Evolutionary conservation across 1,284 basidiomycete genomes (phyloP), one percentile per base, ranked within the genome.

Genomic region (Agaricales sp.): DNA sequence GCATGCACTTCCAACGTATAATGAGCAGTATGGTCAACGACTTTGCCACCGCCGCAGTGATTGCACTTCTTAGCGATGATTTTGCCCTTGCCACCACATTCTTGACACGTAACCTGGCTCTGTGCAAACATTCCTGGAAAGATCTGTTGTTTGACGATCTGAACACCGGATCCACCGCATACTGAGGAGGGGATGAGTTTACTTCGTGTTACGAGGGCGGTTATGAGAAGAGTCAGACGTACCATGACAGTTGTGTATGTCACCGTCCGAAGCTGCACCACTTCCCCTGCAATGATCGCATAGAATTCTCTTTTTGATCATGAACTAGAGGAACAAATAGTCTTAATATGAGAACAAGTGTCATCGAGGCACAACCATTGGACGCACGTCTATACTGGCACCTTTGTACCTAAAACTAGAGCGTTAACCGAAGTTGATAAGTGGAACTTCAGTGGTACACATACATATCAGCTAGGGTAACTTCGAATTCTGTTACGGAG

Each of bases 111-210:
- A 51, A 76, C 66, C 68, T 92, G 85, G 52, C 83, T 78, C 67
- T 93, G 83, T 0, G 85, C 87, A 59, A 86, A 88, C 92, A 95
- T 94, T 19, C 92, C 92, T 1, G 92, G 92, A 73, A 94, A 92
- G 55, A 97, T 88, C 71, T 95, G 43, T 14, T 95, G 92, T 50
- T 91, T 85, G 50, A 85, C 77, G 23, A 95, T 65, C 58, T 87
- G 84, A 50, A 93, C 75, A 38, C 93, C 93, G 50, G 81, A 73
- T n/a, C 93, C 93, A 44, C 78, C 75, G 61, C 93, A 97, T n/a
- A 8, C 30, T 35, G 30, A 35, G 8, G n/a, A 35, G 30, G 8
- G n/a, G 30, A 35, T 35, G 30, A 35, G 30, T n/a, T n/a, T n/a
- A n/a, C n/a, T n/a, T n/a, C n/a, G n/a, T n/a, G n/a, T n/a, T n/a